A percentile compares a stretch with the other conserved stretches of the same genome.
phyloP scores from a whole-genome alignment of 352 stramenopile species.

The Detonula confervacea region DNA sequence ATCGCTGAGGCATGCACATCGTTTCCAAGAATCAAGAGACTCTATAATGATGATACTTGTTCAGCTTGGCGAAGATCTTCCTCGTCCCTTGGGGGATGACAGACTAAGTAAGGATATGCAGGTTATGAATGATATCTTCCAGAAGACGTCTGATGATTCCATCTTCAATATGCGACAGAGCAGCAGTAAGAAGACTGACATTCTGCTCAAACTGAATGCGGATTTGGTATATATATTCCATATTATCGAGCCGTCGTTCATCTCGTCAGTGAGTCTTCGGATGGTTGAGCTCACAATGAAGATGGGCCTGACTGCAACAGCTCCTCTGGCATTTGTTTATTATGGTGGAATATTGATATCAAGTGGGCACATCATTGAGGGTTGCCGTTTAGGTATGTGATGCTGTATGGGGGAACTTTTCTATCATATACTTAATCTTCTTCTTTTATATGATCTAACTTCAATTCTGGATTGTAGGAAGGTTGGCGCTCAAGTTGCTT shows the following conservation, averaged over 20 bases:
- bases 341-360: too few relatives aligned
- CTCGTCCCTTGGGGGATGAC: neutral
- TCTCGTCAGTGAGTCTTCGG: neutral
- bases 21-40: neutral
- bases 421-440: neutral
- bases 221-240: neutral
- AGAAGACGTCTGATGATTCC: neutral
- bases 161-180: constrained; percentile 4
- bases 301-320: neutral
- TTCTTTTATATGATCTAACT: neutral
- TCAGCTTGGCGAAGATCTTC: neutral
- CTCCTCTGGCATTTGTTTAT: neutral
- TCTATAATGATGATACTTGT: neutral
- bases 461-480: neutral
- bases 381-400: neutral
- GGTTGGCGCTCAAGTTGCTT: constrained; percentile 12
- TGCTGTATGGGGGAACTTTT: neutral
- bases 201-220: neutral
- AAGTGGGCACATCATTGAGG: neutral
- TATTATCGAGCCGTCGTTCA: neutral
- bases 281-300: neutral
- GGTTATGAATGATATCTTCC: neutral
- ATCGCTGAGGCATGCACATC: neutral
- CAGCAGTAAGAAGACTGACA: neutral
- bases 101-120: neutral